Percentiles rank a stretch among this genome's conserved stretches.
These are phyloP conservation scores for Dendrostoma leiphaemia DNA, from an alignment of 2,329 filamentous ascomycete genomes.

Conservation along the genomic window DNA sequence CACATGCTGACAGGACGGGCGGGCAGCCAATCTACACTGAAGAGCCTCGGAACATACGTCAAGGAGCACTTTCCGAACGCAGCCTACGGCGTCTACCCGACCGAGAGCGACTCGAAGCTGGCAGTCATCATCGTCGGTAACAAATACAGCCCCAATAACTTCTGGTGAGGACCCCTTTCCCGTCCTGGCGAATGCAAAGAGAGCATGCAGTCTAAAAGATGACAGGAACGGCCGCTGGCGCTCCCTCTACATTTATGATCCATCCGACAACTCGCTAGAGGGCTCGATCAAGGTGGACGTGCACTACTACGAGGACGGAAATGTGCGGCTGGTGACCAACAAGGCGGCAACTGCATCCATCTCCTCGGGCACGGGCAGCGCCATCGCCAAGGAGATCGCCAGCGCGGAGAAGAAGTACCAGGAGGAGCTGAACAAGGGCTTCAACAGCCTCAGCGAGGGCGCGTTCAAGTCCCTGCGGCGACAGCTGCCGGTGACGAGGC, in stretches of 20 bases:
- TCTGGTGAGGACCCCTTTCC: constrained; percentile 70
- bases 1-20: constrained; percentile 2
- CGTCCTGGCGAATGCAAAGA: too few species aligned
- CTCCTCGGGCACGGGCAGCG: constrained; percentile 61
- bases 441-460: constrained; percentile 84
- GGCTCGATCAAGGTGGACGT: constrained; percentile 91
- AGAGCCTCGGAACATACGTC: constrained; percentile 72
- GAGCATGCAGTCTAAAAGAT: neutral
- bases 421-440: constrained; percentile 90
- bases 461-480: constrained; percentile 91
- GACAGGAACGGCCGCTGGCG: constrained; percentile 93
- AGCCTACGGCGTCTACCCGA: constrained; percentile 79
- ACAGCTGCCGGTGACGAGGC: constrained; percentile 92
- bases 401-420: constrained; percentile 87
- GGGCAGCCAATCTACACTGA: constrained; percentile 76
- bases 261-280: constrained; percentile 64
- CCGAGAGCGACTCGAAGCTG: constrained; percentile 70
- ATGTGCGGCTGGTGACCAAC: constrained; percentile 87
- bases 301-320: constrained; percentile 99
- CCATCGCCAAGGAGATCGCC: constrained; percentile 76
- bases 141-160: constrained; percentile 98
- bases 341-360: constrained; percentile 68
- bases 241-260: constrained; percentile 77
- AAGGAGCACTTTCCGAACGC: constrained; percentile 85
- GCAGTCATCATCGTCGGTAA: constrained; percentile 86